Evolutionary conservation across 2,329 filamentous ascomycete species (phyloP).

Genomic region (Colletotrichum acutatum): DNA sequence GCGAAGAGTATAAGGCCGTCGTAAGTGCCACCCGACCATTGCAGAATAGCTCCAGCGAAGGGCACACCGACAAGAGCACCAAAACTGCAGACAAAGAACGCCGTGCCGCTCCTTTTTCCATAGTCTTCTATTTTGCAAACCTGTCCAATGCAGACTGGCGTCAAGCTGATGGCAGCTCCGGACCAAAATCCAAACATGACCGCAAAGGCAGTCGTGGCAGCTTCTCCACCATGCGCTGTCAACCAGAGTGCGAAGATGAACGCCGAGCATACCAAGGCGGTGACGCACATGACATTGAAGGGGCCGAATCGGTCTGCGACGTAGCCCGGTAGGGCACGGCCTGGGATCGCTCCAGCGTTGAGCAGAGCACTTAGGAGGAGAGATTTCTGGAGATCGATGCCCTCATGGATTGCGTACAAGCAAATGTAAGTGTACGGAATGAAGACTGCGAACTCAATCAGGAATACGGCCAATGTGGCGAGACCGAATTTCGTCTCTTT

Average conservation of each 20-base stretch:
- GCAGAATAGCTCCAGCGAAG: constrained; percentile 65
- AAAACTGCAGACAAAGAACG: constrained; percentile 75
- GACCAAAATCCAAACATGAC: constrained; percentile 77
- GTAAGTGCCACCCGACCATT: constrained; percentile 57
- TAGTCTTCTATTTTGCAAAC: constrained; percentile 76
- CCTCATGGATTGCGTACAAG: constrained; percentile 68
- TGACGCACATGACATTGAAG: constrained; percentile 75
- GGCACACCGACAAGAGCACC: constrained; percentile 66
- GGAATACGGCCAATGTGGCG: constrained; percentile 65
- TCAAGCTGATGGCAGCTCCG: constrained; percentile 76
- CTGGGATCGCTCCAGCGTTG: constrained; percentile 75
- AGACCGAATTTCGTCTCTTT: constrained; percentile 60
- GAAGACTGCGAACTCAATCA: constrained; percentile 70
- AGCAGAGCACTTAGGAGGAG: constrained; percentile 77
- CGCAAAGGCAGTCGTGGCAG: constrained; percentile 69
- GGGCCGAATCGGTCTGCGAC: constrained; percentile 75
- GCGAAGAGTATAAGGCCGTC: constrained; percentile 66
- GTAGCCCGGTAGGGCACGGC: constrained; percentile 74
- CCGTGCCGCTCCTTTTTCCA: constrained; percentile 76
- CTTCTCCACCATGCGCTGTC: constrained; percentile 54
- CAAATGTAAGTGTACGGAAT: constrained; percentile 77
- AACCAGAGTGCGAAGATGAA: constrained; percentile 72
- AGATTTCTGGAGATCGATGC: constrained; percentile 64
- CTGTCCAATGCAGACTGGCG: constrained; percentile 78
- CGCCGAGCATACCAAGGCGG: constrained; percentile 57